A percentile compares a stretch with the other conserved stretches of the same genome.
Evolutionary conservation across 2,329 filamentous ascomycete genomes (phyloP).

Genomic region (Xylariaceae sp.): DNA sequence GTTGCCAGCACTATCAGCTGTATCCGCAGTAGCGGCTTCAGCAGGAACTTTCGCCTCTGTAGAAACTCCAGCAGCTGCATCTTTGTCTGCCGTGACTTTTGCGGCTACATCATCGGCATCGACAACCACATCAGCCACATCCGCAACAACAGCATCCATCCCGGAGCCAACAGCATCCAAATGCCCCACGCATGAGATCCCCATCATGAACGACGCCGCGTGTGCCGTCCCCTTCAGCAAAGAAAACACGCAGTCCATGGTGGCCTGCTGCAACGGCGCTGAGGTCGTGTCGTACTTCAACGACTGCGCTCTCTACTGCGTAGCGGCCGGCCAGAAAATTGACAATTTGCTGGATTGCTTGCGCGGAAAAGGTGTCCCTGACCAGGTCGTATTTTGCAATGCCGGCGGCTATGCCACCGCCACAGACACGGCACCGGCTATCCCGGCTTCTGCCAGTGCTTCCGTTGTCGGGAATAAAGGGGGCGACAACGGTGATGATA

Average conservation of each 20-base stretch:
- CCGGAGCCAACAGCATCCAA: slow-evolving; percentile 20
- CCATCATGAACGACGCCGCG: slow-evolving; percentile 40
- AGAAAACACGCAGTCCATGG: slow-evolving; percentile 42
- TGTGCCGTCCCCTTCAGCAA: slow-evolving; percentile 41
- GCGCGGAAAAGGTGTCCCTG: slow-evolving; percentile 35
- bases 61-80: too few species aligned
- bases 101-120: not conserved
- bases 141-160: too few species aligned
- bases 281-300: slow-evolving; percentile 43
- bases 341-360: slow-evolving; percentile 39
- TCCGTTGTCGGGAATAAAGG: slow-evolving; percentile 29
- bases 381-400: slow-evolving; percentile 43
- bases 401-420: slow-evolving; percentile 37
- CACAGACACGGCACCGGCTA: slow-evolving; percentile 10
- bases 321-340: slow-evolving; percentile 39
- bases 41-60: too few species aligned
- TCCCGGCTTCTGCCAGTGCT: slow-evolving; percentile 32
- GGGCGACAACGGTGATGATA: slow-evolving; percentile 1
- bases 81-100: too few species aligned
- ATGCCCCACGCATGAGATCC: slow-evolving; percentile 40
- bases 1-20: not conserved
- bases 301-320: slow-evolving; percentile 50
- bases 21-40: too few species aligned
- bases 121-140: slow-evolving; percentile 7
- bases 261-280: slow-evolving; percentile 43